A percentile compares a stretch with the other conserved stretches of the same genome.
Conservation (phyloP, 805 yeast species). For the Teunomyces funiuensis region DNA sequence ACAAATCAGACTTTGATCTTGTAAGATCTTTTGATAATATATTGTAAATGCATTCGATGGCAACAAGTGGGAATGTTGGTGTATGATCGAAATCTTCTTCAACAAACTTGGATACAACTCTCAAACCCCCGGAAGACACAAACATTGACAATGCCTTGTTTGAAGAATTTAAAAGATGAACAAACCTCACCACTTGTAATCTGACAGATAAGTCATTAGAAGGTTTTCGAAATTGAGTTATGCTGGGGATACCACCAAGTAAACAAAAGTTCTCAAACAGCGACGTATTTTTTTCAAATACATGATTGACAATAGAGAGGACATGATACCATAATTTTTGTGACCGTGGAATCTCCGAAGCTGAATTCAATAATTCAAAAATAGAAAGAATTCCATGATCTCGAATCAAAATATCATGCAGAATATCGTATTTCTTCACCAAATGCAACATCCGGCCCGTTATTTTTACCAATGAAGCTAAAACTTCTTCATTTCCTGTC, state of each 20-base stretch:
- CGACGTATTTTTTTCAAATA: slow-evolving; percentile 28
- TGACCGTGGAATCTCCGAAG: slow-evolving; percentile 31
- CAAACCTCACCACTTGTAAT: slow-evolving; percentile 37
- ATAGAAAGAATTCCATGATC: slow-evolving; percentile 43
- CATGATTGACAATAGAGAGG: slow-evolving; percentile 32
- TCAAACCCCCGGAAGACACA: slow-evolving; percentile 47
- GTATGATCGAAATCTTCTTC: slow-evolving; percentile 45
- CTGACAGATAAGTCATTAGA: slow-evolving; percentile 32
- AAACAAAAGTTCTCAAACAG: slow-evolving; percentile 43
- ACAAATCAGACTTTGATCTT: slow-evolving; percentile 41
- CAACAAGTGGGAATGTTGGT: slow-evolving; percentile 37
- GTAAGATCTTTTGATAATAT: slow-evolving; percentile 36
- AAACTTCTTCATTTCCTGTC: slow-evolving; percentile 30
- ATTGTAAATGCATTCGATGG: slow-evolving; percentile 36
- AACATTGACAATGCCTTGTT: slow-evolving; percentile 39
- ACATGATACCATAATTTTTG: slow-evolving; percentile 39
- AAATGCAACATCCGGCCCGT: slow-evolving; percentile 40
- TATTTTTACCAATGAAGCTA: slow-evolving; percentile 30
- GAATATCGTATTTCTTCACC: slow-evolving; percentile 38
- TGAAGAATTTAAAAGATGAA: slow-evolving; percentile 32
- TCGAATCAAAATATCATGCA: slow-evolving; percentile 39
- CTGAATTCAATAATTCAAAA: slow-evolving; percentile 38
- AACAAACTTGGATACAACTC: slow-evolving; percentile 43
- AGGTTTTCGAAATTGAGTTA: slow-evolving; percentile 36
- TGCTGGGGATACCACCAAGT: slow-evolving; percentile 43